Percentiles rank a stretch among this genome's conserved stretches.
Conservation (phyloP, 257 asterid genomes). For the Solanum clarkiae region DNA sequence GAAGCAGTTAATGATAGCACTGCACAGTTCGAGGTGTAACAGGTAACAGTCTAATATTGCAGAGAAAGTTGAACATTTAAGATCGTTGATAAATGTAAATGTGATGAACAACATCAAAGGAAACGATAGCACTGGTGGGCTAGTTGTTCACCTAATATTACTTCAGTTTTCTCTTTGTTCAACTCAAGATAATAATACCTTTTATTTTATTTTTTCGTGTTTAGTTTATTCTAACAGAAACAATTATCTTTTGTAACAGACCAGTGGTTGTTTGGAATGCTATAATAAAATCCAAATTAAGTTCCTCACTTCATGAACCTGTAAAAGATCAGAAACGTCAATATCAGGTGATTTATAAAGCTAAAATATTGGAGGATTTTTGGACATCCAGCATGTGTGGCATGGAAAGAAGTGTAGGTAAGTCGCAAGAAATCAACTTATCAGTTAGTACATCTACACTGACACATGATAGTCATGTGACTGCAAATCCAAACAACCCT, state of each 20-base stretch:
- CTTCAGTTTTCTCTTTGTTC: neutral
- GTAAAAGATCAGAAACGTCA: constrained; percentile 16
- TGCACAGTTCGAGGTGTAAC: neutral
- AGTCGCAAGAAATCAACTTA: constrained; percentile 47
- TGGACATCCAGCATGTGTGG: constrained; percentile 59
- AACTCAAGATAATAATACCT: neutral
- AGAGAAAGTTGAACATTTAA: neutral
- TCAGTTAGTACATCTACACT: constrained; percentile 43
- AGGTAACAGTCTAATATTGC: neutral
- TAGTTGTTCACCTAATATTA: neutral
- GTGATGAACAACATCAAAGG: neutral
- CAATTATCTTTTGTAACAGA: constrained; percentile 46
- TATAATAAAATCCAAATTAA: constrained; percentile 30
- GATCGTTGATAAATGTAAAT: neutral
- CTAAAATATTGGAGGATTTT: constrained; percentile 35
- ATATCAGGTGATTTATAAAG: constrained; percentile 12
- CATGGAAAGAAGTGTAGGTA: constrained; percentile 38
- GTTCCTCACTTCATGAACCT: constrained; percentile 23
- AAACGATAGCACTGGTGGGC: neutral
- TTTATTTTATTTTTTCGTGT: neutral
- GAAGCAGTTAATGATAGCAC: neutral
- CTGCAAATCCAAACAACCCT: constrained; percentile 34
- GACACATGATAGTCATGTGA: constrained; percentile 26
- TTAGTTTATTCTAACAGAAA: constrained; percentile 25
- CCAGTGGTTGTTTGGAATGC: constrained; percentile 75